phyloP scores from a whole-genome alignment of 345 rosid genomes.

The Gossypium arboreum region DNA sequence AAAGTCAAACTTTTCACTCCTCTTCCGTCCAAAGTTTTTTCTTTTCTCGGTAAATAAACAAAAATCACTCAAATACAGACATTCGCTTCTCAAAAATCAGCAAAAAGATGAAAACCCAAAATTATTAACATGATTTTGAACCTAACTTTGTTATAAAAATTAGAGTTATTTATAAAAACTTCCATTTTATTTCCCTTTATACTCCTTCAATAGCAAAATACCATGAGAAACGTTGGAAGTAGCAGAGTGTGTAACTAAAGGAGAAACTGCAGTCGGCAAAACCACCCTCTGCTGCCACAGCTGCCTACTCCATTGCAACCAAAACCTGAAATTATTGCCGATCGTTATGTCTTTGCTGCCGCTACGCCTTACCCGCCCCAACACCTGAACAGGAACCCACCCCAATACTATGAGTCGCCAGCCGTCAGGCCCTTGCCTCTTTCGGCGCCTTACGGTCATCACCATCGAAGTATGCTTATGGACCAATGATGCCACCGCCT shows the following conservation, averaged over 20 bases:
- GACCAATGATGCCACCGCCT: constrained; percentile 37
- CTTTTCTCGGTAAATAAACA: too few relatives aligned
- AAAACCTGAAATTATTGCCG: constrained; percentile 61
- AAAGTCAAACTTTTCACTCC: too few relatives aligned
- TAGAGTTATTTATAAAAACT: constrained; percentile 1
- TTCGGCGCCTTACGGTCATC: constrained; percentile 65
- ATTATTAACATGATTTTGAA: too few relatives aligned
- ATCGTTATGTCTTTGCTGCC: constrained; percentile 72
- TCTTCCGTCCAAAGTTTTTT: too few relatives aligned
- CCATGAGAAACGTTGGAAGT: constrained; percentile 71
- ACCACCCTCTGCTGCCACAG: constrained; percentile 28
- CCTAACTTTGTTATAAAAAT: background rate
- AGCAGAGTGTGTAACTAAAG: constrained; percentile 52
- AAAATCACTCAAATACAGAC: too few relatives aligned
- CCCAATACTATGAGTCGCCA: constrained; percentile 58
- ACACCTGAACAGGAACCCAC: constrained; percentile 44
- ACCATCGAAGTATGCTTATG: constrained; percentile 44
- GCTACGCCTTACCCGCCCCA: constrained; percentile 80
- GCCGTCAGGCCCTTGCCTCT: constrained; percentile 44
- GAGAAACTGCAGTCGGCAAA: constrained; percentile 41
- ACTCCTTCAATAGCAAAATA: background rate
- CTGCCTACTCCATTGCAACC: constrained; percentile 52
- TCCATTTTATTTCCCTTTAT: background rate
- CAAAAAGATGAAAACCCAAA: too few relatives aligned
- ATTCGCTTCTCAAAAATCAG: too few relatives aligned